Evolutionary conservation across 1,139 yeast genomes (phyloP).

Genomic region (Citeromyces hawaiiensis): DNA sequence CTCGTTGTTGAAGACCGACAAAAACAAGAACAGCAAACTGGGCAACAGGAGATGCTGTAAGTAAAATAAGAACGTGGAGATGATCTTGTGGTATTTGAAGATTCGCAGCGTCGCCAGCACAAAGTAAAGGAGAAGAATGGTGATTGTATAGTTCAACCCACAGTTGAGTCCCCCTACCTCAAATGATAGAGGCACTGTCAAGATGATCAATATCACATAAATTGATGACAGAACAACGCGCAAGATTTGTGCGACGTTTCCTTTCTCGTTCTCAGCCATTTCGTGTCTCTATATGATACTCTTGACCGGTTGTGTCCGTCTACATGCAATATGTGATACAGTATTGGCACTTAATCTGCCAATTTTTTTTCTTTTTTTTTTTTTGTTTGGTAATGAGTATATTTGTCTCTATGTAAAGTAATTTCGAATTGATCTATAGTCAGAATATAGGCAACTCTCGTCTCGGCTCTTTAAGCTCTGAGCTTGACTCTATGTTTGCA

Average conservation of each 20-base stretch:
- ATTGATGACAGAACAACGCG: conserved; percentile 32
- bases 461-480: conserved; percentile 40
- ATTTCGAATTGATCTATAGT: not conserved
- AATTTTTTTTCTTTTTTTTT: not conserved
- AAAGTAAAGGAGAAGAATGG: conserved; percentile 58
- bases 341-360: conserved; percentile 1
- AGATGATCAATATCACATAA: conserved; percentile 54
- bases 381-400: not conserved
- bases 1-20: conserved; percentile 36
- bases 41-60: conserved; percentile 78
- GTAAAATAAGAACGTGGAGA: conserved; percentile 55
- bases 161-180: conserved; percentile 88
- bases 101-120: conserved; percentile 61
- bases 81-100: conserved; percentile 26
- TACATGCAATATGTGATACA: too few species aligned
- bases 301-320: too few species aligned
- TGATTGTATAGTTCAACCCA: conserved; percentile 77
- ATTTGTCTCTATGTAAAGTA: not conserved
- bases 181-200: conserved; percentile 89
- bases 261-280: not conserved
- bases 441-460: conserved; percentile 27
- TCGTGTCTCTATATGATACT: not conserved
- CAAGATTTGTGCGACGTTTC: not conserved
- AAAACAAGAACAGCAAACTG: conserved; percentile 59
- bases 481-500: conserved; percentile 91